These are phyloP conservation scores for Neckera pumila DNA, from an alignment of 225 moss, liverwort and hornwort genomes.

Conservation along the genomic window DNA sequence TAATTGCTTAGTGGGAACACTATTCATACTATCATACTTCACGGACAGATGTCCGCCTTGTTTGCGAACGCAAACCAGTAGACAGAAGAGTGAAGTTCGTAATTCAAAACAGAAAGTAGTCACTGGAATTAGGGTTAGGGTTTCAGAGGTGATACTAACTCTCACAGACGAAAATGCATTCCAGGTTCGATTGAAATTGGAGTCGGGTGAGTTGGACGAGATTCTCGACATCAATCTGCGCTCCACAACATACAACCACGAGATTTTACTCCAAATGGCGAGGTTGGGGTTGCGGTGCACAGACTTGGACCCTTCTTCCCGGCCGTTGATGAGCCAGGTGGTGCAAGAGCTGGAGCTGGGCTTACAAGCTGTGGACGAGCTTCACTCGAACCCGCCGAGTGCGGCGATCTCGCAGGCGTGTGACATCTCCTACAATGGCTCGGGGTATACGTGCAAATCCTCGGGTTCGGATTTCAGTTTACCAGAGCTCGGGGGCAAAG, in stretches of 20 bases:
- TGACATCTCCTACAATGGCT: background rate
- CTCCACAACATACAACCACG: slow-evolving; percentile 42
- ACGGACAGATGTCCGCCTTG: background rate
- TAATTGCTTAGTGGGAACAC: too few relatives aligned
- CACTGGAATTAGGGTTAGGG: background rate
- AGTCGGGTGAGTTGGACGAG: slow-evolving; percentile 31
- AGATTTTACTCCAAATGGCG: slow-evolving; percentile 57
- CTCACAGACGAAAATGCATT: background rate
- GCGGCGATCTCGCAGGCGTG: slow-evolving; percentile 12
- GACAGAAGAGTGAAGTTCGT: background rate
- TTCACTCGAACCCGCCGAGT: slow-evolving; percentile 10
- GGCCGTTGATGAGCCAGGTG: slow-evolving; percentile 48
- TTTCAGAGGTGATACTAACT: background rate
- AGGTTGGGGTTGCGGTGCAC: slow-evolving; percentile 56
- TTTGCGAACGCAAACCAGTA: background rate
- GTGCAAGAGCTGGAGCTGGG: slow-evolving; percentile 51
- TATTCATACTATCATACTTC: too few relatives aligned
- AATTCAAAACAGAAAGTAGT: background rate
- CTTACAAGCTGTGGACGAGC: slow-evolving; percentile 27
- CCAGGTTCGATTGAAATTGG: slow-evolving; percentile 15
- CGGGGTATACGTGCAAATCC: slow-evolving; percentile 15
- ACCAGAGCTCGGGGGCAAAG: slow-evolving; percentile 40
- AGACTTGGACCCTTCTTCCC: slow-evolving; percentile 33
- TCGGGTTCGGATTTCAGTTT: slow-evolving; percentile 41
- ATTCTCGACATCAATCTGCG: slow-evolving; percentile 56